Base-by-base conservation (phyloP, 2,329 filamentous ascomycete species). In the Neophaeococcomyces aloes region DNA sequence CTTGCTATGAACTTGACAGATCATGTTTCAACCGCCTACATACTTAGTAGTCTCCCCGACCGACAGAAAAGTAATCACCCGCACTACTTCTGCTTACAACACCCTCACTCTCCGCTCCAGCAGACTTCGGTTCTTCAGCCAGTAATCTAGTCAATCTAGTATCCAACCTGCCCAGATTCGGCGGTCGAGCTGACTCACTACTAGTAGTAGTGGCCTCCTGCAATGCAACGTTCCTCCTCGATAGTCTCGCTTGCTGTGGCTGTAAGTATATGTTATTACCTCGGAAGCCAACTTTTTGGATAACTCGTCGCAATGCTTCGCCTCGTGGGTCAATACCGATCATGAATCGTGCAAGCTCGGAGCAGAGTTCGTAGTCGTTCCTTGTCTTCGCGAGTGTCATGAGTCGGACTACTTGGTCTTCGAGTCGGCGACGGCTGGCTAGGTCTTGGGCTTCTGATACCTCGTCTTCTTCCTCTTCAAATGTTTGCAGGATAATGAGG, bases 301-400 rank as follows among this genome's bases (percentile, higher is more conserved):
- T 60, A 7, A 67, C 64, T 38, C 66, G 59, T 38, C 62, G 59
- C 11, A 98, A 69, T 34, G 85, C 89, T 52, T 81, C 78, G 0
- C 91, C 91, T 11, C 79, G 83, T 52, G 86, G 81, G 58, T 98
- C 91, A 56, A 98, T 78, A 4, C 89, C 89, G 36, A 93, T 87
- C 45, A 98, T 67, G 63, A 98, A 98, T n/a, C 89, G 74, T 8
- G 91, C 88, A 21, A 98, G 72, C 61, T 98, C 91, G 56, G 87
- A 91, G 65, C 91, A 96, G 21, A 98, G 67, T 55, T 96, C 88
- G 87, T 88, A 98, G 58, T 96, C 89, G 38, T 80, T 79, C 61
- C 88, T 86, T 25, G 78, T 72, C 56, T 88, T 89, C 1, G 89
- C 91, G 38, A 84, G 72, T 25, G 78, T 78, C 45, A 98, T 74